These are phyloP conservation scores for Bretschneidera sinensis DNA, from an alignment of 345 rosid genomes.

Conservation along the genomic window DNA sequence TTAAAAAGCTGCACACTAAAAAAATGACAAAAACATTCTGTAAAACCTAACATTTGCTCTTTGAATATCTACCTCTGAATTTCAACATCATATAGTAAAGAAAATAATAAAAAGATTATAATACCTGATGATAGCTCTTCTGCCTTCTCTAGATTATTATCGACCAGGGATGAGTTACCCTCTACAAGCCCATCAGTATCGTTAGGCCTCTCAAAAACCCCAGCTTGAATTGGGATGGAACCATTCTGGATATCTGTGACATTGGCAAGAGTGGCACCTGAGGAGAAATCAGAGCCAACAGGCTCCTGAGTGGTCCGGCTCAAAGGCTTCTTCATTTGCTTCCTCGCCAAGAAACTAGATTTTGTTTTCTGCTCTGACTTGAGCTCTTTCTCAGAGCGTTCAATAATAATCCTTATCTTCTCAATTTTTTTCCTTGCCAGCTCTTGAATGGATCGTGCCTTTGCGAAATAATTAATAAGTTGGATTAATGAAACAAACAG, in stretches of 20 bases:
- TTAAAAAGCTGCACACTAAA: no score
- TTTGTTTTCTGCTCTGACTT: constrained; percentile 45
- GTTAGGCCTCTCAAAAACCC: constrained; percentile 44
- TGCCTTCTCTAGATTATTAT: constrained; percentile 49
- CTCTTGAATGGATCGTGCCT: constrained; percentile 78
- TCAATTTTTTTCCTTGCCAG: constrained; percentile 64
- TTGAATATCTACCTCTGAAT: background rate
- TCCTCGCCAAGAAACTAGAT: constrained; percentile 39
- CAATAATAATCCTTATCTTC: constrained; percentile 52
- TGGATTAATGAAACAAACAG: constrained; percentile 3
- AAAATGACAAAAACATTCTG: background rate
- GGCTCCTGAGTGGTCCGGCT: constrained; percentile 42
- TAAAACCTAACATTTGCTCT: background rate
- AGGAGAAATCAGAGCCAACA: constrained; percentile 55
- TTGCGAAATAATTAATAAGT: constrained; percentile 10
- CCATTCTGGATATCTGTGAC: constrained; percentile 45
- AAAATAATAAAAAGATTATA: background rate
- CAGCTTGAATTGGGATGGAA: constrained; percentile 34
- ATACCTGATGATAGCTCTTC: constrained; percentile 75
- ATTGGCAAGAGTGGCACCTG: constrained; percentile 54
- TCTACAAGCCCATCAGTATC: constrained; percentile 41
- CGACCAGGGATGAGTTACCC: constrained; percentile 38
- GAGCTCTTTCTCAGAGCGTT: constrained; percentile 46
- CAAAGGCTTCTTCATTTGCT: constrained; percentile 54
- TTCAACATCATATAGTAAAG: background rate